Conservation (phyloP, 2,329 filamentous ascomycete species). For the Harringtonia lauricola region DNA sequence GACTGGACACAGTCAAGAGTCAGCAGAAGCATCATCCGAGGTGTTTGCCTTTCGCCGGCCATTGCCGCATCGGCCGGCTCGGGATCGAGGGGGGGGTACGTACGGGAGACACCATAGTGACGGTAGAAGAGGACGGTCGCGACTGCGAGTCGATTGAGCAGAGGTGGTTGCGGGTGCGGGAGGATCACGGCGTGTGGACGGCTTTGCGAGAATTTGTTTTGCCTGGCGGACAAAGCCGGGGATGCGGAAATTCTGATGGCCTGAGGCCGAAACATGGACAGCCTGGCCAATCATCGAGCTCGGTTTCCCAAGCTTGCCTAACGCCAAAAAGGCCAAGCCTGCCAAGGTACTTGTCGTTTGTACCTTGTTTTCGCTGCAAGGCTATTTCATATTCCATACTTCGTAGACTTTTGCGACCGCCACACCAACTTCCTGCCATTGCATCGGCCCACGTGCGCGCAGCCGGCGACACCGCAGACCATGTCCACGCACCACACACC, state of each 20-base stretch:
- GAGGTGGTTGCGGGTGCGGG: neutral
- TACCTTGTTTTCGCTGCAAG: slow-evolving; percentile 1
- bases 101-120: no score
- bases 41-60: no score
- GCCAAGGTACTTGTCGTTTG: neutral
- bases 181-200: neutral
- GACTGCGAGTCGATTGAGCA: neutral
- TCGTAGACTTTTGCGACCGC: no score
- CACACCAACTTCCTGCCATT: no score
- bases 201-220: slow-evolving; percentile 17
- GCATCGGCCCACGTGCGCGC: neutral
- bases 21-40: neutral
- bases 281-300: slow-evolving; percentile 11
- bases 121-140: neutral
- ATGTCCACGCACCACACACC: neutral
- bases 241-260: slow-evolving; percentile 4
- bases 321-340: no score
- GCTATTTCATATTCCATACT: no score
- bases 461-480: neutral
- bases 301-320: slow-evolving; percentile 7
- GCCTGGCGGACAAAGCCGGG: slow-evolving; percentile 20
- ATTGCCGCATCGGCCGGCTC: neutral
- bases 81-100: neutral
- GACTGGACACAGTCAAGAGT: slow-evolving; percentile 23
- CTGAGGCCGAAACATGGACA: slow-evolving; percentile 13